Conservation (phyloP, 176 grass and related monocot species). For the Triticum turgidum region DNA sequence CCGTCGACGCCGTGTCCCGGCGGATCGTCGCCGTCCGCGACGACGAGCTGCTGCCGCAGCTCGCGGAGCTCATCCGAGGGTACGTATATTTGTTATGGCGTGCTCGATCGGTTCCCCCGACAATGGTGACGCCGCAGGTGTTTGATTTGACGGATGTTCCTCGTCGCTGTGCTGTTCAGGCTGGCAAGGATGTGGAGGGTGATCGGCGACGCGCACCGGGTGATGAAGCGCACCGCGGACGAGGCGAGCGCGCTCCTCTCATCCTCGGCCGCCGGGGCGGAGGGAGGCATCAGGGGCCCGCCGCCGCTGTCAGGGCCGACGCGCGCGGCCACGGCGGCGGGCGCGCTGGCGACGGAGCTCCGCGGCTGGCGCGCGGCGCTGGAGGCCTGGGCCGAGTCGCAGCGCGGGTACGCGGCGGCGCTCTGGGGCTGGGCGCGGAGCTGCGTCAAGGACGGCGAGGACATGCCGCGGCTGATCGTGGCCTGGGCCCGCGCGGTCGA, state of each 20-base stretch:
- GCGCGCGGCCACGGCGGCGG: constrained; percentile 30
- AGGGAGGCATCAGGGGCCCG: constrained; percentile 26
- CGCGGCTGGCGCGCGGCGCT: constrained; percentile 53
- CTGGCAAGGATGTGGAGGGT: constrained; percentile 68
- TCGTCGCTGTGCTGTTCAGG: background rate
- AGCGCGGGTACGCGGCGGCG: constrained; percentile 65
- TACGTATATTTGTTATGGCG: background rate
- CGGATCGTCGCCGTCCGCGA: constrained; percentile 65
- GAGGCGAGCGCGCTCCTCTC: constrained; percentile 61
- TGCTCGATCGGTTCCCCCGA: background rate
- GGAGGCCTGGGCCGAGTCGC: constrained; percentile 54
- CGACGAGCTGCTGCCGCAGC: constrained; percentile 75
- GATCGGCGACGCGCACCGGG: constrained; percentile 66
- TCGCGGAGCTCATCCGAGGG: constrained; percentile 58
- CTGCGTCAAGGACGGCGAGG: constrained; percentile 45
- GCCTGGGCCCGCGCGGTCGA: constrained; percentile 27
- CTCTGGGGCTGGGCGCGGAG: constrained; percentile 65
- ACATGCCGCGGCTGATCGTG: constrained; percentile 32
- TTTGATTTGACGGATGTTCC: background rate
- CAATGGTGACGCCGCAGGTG: background rate
- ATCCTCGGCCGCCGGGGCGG: constrained; percentile 11
- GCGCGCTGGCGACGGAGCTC: constrained; percentile 54
- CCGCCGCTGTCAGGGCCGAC: constrained; percentile 18
- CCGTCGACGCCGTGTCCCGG: constrained; percentile 59
- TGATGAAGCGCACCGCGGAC: constrained; percentile 69